A percentile compares a stretch with the other conserved stretches of the same genome.
Evolutionary conservation across 768 basidiomycete species (phyloP).

Genomic region (Dioszegia aurantiaca): DNA sequence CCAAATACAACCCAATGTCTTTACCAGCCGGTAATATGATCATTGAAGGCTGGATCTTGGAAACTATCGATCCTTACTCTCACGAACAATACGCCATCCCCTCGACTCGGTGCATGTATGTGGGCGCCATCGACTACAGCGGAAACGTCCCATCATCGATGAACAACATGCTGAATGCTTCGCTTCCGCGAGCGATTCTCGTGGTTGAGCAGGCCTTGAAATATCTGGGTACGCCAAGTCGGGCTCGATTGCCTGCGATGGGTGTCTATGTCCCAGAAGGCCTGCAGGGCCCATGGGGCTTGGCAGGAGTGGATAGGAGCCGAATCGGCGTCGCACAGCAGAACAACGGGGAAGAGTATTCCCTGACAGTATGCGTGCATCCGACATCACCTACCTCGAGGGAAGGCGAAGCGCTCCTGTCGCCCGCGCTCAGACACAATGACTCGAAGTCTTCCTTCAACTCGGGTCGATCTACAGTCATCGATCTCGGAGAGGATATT

Average conservation of each 20-base stretch:
- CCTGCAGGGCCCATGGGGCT: constrained; percentile 37
- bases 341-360: constrained; percentile 33
- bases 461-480: constrained; percentile 53
- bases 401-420: constrained; percentile 25
- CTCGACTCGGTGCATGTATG: constrained; percentile 78
- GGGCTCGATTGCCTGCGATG: constrained; percentile 66
- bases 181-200: constrained; percentile 68
- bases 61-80: constrained; percentile 93
- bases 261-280: constrained; percentile 52
- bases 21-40: constrained; percentile 77
- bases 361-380: constrained; percentile 38
- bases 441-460: constrained; percentile 53
- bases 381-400: constrained; percentile 17
- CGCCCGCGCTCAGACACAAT: constrained; percentile 27
- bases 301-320: constrained; percentile 38
- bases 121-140: constrained; percentile 80
- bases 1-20: constrained; percentile 71
- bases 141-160: constrained; percentile 80
- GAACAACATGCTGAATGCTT: constrained; percentile 78
- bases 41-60: constrained; percentile 91
- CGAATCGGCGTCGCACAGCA: constrained; percentile 29
- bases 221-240: constrained; percentile 63
- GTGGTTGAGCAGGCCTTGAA: constrained; percentile 73
- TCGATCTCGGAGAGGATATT: constrained; percentile 52
- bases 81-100: constrained; percentile 92